A percentile compares a stretch with the other conserved stretches of the same genome.
Evolutionary conservation across 768 basidiomycete genomes (phyloP).

Genomic region (Rhizopogon vesiculosus): DNA sequence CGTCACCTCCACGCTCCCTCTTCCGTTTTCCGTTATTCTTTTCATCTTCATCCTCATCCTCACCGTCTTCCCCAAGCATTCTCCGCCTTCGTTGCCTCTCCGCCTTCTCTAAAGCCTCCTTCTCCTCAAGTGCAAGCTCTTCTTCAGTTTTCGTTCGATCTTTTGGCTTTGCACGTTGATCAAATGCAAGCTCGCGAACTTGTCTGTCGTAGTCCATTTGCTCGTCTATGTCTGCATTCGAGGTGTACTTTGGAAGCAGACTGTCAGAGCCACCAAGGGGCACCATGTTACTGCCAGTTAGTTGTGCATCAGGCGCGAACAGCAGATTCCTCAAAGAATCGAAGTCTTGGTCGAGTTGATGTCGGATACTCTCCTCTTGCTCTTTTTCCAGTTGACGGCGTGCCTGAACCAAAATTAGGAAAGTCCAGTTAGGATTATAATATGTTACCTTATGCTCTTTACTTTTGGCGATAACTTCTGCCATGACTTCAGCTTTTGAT

Average conservation of each 20-base stretch:
- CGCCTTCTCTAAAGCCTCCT: constrained; percentile 79
- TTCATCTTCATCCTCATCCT: constrained; percentile 53
- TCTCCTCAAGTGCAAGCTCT: constrained; percentile 85
- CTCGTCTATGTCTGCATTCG: constrained; percentile 22
- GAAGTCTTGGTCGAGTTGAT: constrained; percentile 86
- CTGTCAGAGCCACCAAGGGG: constrained; percentile 21
- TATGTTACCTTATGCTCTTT: constrained; percentile 83
- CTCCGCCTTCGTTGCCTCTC: constrained; percentile 74
- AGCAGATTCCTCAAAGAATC: constrained; percentile 75
- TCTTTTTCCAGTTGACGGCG: constrained; percentile 87
- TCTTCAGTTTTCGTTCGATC: constrained; percentile 96
- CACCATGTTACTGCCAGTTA: constrained; percentile 33
- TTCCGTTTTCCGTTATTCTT: constrained; percentile 39
- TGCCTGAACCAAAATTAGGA: constrained; percentile 40
- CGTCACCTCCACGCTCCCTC: constrained; percentile 70
- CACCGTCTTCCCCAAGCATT: constrained; percentile 79
- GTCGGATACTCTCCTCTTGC: constrained; percentile 78
- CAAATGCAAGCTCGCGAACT: constrained; percentile 90
- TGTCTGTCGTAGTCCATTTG: constrained; percentile 85
- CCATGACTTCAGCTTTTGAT: constrained; percentile 95
- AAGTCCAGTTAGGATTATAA: neutral
- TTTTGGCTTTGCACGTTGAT: constrained; percentile 89
- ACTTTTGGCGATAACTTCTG: constrained; percentile 95
- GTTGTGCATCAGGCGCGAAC: constrained; percentile 48
- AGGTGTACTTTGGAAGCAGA: neutral